Evolutionary conservation across 176 grass and related monocot genomes (phyloP), one percentile per base, ranked within the genome.

Genomic region (Thalia dealbata): DNA sequence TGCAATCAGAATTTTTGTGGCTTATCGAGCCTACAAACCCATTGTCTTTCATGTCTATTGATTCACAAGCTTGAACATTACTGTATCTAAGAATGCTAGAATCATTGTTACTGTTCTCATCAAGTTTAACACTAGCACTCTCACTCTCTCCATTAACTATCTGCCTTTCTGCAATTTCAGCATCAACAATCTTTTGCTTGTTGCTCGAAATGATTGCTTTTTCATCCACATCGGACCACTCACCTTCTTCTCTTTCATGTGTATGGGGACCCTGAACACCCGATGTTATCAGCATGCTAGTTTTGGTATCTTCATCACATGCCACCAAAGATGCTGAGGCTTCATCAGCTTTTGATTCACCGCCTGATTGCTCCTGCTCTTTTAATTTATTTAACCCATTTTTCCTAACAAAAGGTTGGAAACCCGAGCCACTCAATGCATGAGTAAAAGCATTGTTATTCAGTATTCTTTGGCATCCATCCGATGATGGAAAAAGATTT

Each of bases 161-260:
- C 74, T 76, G 83, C 78, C 48, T 30, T 63, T 79, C 59, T 61
- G 71, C 76, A 77, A 22, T 80, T 78, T 82, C 73, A 76, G 74
- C 43, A 75, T 69, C 60, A 85, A 38, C 30, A 0, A 16, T 58
- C 59, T 90, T 87, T 54, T 91, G 82, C 81, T 81, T 86, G 66
- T 81, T 82, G 80, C 82, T 89, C 10, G 68, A 30, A 82, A 78
- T 81, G 63, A 73, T 81, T 50, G 71, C 79, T 8, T n/a, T 75
- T 12, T 75, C 78, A 76, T 93, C 95, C 75, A 83, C 81, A 82
- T 99, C 95, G 85, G 90, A 99, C 90, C 95, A 99, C 70, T 99
- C 95, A 6, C 95, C 95, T 79, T 93, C 95, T 93, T 99, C 95
- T 86, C 85, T 99, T 86, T 99, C 95, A 84, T 73, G 73, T 52